Evolutionary conservation across 2,329 filamentous ascomycete genomes (phyloP).

Genomic region (Trematosphaeria pertusa): DNA sequence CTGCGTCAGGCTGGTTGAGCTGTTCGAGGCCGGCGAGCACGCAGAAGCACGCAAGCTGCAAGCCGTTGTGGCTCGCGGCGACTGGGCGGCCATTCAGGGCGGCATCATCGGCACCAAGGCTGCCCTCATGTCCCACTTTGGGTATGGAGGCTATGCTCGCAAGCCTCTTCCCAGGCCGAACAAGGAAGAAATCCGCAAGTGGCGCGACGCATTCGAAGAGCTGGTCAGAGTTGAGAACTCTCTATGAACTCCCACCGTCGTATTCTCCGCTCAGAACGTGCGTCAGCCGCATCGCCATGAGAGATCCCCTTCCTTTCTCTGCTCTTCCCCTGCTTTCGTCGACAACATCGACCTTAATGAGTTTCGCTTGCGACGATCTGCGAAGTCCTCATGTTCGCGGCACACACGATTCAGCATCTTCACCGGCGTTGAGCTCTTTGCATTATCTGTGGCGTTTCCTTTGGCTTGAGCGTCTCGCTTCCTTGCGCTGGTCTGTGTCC

Average conservation of each 20-base stretch:
- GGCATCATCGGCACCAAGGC: constrained; percentile 75
- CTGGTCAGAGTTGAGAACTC: constrained; percentile 52
- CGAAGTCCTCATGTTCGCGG: too few relatives aligned
- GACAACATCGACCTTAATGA: too few relatives aligned
- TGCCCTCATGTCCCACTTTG: constrained; percentile 66
- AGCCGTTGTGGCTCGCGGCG: constrained; percentile 69
- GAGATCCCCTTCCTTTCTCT: constrained; percentile 13
- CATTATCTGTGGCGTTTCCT: constrained; percentile 33
- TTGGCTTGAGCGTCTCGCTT: constrained; percentile 6
- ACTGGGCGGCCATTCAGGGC: constrained; percentile 73
- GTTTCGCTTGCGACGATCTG: too few relatives aligned
- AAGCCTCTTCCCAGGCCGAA: constrained; percentile 62
- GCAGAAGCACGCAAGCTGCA: constrained; percentile 69
- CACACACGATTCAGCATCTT: constrained; percentile 26
- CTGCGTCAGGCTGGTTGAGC: constrained; percentile 66
- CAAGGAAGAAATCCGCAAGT: constrained; percentile 49
- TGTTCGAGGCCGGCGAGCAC: constrained; percentile 66
- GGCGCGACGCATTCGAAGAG: constrained; percentile 54
- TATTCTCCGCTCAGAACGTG: neutral
- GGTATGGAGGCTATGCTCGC: constrained; percentile 69
- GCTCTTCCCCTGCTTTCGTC: constrained; percentile 13
- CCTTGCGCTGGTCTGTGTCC: too few relatives aligned
- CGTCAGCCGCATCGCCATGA: constrained; percentile 6
- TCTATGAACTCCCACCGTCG: constrained; percentile 23
- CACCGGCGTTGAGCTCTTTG: constrained; percentile 35